Conservation (phyloP, 2,329 filamentous ascomycete species). For the Epichloe amarillans region DNA sequence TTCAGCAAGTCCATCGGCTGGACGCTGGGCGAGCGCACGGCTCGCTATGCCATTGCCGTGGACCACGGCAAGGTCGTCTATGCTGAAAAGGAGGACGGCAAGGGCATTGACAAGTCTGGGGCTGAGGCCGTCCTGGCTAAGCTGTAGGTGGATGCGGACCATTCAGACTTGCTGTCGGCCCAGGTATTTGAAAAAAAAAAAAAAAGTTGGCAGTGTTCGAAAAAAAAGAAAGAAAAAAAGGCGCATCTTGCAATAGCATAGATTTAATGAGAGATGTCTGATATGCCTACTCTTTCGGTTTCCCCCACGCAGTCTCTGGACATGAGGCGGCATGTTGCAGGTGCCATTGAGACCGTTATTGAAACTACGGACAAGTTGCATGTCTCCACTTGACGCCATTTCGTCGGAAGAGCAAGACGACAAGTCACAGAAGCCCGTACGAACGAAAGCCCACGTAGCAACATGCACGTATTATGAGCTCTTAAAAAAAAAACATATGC, state of each 20-base stretch:
- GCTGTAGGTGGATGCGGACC: slow-evolving; percentile 22
- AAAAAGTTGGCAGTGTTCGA: too few species aligned
- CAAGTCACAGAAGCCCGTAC: neutral
- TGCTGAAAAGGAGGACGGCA: slow-evolving; percentile 55
- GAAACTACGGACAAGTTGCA: too few species aligned
- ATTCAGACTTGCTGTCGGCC: too few species aligned
- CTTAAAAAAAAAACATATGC: neutral
- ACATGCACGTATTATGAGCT: neutral
- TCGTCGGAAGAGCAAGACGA: too few species aligned
- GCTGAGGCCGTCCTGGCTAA: slow-evolving; percentile 41
- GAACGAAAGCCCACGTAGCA: neutral
- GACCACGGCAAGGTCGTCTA: slow-evolving; percentile 77
- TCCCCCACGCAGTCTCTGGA: too few species aligned
- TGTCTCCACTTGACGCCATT: too few species aligned
- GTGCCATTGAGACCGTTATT: too few species aligned
- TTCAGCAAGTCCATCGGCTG: slow-evolving; percentile 73
- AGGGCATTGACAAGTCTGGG: slow-evolving; percentile 33
- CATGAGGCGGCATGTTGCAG: too few species aligned
- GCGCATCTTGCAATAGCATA: neutral
- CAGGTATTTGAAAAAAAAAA: too few species aligned
- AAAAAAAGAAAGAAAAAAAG: neutral
- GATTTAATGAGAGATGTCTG: neutral
- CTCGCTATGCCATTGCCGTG: slow-evolving; percentile 66
- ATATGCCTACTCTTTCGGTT: neutral
- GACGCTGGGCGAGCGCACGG: slow-evolving; percentile 60